Conservation (phyloP, 2,329 filamentous ascomycete genomes). For the Aureobasidium sp. region DNA sequence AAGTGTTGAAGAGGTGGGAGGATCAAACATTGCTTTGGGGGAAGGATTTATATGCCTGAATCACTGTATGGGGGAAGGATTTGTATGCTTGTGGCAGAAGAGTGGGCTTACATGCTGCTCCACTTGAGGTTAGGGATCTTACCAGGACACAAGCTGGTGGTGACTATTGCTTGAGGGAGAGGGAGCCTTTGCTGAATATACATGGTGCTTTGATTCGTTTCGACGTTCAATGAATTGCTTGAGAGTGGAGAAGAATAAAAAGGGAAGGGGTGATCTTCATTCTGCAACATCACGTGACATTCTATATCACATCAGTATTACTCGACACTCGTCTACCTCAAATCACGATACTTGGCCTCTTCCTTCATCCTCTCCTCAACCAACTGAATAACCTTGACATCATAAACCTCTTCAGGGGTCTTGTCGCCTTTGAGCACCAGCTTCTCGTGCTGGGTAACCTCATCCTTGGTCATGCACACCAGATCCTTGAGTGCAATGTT, state of each 20-base stretch:
- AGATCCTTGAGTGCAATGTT: conserved; percentile 59
- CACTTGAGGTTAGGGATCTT: background rate
- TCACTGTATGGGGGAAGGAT: too few relatives aligned
- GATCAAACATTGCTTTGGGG: too few relatives aligned
- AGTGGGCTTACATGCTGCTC: background rate
- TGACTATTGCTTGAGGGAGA: background rate
- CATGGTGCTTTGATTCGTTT: background rate
- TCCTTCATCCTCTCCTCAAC: conserved; percentile 61
- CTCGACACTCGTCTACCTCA: background rate
- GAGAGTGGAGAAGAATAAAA: background rate
- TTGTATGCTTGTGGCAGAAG: background rate
- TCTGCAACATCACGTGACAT: background rate
- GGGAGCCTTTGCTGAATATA: background rate
- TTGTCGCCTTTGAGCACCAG: conserved; percentile 64
- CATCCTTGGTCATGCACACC: conserved; percentile 90
- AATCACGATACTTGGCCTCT: conserved; percentile 34
- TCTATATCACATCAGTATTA: background rate
- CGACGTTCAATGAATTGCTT: background rate
- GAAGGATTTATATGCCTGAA: too few relatives aligned
- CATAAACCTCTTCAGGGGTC: conserved; percentile 64
- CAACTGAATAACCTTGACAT: conserved; percentile 52
- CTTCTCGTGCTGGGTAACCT: conserved; percentile 70
- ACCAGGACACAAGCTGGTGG: background rate
- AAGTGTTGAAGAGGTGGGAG: background rate
- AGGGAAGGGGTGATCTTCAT: background rate